Evolutionary conservation across 169 alveolate species (phyloP).

Genomic region (Plasmodium falciparum): DNA sequence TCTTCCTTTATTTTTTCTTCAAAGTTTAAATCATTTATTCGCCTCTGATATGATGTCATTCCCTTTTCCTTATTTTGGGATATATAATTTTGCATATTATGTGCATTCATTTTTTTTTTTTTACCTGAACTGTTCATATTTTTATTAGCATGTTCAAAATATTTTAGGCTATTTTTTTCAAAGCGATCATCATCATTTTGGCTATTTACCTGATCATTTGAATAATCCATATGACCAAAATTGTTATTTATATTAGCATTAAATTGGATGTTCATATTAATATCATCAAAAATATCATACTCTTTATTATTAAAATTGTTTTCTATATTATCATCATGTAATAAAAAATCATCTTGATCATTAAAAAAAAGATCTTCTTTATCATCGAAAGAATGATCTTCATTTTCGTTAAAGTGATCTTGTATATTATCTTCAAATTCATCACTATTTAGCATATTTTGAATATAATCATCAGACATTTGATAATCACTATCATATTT

Average conservation of each 20-base stretch:
- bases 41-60: not conserved
- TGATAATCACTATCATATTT: not conserved
- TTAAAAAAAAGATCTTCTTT: not conserved
- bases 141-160: not conserved
- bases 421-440: not conserved
- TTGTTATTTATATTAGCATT: slow-evolving; percentile 2
- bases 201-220: not conserved
- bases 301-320: not conserved
- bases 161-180: not conserved
- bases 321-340: slow-evolving; percentile 2
- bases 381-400: not conserved
- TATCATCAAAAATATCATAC: slow-evolving; percentile 4
- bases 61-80: slow-evolving; percentile 2
- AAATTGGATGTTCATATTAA: not conserved
- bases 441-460: not conserved
- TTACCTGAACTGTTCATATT: slow-evolving; percentile 15
- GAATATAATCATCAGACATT: no score
- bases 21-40: slow-evolving; percentile 27
- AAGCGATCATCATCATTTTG: not conserved
- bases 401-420: not conserved
- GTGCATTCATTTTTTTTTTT: not conserved
- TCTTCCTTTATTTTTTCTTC: slow-evolving; percentile 75
- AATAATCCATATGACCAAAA: not conserved
- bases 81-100: slow-evolving; percentile 8
- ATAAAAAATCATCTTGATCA: slow-evolving; percentile 14